Evolutionary conservation across 2,329 filamentous ascomycete genomes (phyloP).

Genomic region (Dactylellina sp.): DNA sequence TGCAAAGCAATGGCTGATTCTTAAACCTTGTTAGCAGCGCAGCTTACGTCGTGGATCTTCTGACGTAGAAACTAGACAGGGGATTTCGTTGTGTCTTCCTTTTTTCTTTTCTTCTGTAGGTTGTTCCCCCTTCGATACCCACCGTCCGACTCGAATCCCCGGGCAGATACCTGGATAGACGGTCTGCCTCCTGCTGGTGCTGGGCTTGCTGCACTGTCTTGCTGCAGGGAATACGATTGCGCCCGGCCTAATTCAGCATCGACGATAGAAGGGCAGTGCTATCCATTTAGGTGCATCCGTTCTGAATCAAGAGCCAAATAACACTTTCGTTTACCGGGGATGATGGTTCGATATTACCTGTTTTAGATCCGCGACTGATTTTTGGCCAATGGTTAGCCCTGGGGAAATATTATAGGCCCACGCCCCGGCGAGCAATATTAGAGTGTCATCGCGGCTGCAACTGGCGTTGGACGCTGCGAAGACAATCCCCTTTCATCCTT

Average conservation of each 20-base stretch:
- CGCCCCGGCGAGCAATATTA: slow-evolving; percentile 50
- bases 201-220: slow-evolving; percentile 11
- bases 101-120: slow-evolving; percentile 45
- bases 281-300: slow-evolving; percentile 3
- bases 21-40: slow-evolving; percentile 46
- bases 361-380: slow-evolving; percentile 57
- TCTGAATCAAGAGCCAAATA: slow-evolving; percentile 26
- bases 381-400: slow-evolving; percentile 55
- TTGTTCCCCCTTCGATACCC: slow-evolving; percentile 47
- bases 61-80: slow-evolving; percentile 57
- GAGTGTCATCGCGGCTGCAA: slow-evolving; percentile 50
- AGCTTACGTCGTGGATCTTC: slow-evolving; percentile 42
- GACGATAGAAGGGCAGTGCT: slow-evolving; percentile 14
- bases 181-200: slow-evolving; percentile 22
- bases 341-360: slow-evolving; percentile 50
- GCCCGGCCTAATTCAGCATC: slow-evolving; percentile 50
- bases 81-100: slow-evolving; percentile 5
- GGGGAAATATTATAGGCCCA: slow-evolving; percentile 55
- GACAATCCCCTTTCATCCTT: slow-evolving; percentile 13
- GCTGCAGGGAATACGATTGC: slow-evolving; percentile 24
- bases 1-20: slow-evolving; percentile 54
- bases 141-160: slow-evolving; percentile 40
- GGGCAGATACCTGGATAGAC: slow-evolving; percentile 28
- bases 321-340: slow-evolving; percentile 37
- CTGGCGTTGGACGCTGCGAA: slow-evolving; percentile 36